Base-by-base conservation (phyloP, 78 protist species). In the Emiliania huxleyi region DNA sequence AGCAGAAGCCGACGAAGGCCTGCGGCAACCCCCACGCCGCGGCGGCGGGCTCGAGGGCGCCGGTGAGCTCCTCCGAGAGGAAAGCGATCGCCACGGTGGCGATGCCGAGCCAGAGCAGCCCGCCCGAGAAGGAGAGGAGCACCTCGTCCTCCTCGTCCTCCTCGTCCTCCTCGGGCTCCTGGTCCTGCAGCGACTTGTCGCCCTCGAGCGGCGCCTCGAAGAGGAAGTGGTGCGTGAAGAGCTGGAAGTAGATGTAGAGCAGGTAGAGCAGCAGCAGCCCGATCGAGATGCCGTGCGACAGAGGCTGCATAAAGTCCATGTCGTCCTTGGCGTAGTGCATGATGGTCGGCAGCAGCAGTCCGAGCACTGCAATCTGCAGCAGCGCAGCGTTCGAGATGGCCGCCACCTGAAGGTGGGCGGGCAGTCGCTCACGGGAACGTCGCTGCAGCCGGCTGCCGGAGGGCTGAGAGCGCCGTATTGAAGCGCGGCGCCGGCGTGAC, bases 161-260 rank as follows among this genome's bases (percentile, higher is more conserved):
- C 35, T 93, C 94, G 38, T 29, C 69, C 29, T 33, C 49, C 35
- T 6, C 40, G 40, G 37, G 85, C 11, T 45, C 45, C 22, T 18
- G 12, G 37, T 35, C 0, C 21, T n/a, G n/a, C n/a, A n/a, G n/a
- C n/a, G n/a, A n/a, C n/a, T n/a, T n/a, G n/a, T n/a, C n/a, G n/a
- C n/a, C n/a, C n/a, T 0, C 92, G 18, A 18, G n/a, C 49, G 3
- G 84, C 18, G 3, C 95, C 48, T 84, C 96, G 26, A 94, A 94
- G 38, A 81, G 12, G 33, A 33, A 2, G 22, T 52, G 33, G 75
- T 94, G 96, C 19, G 96, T 94, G 69, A 29, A 0, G 43, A 94
- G 90, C 92, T 92, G 96, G 69, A 92, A 91, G 69, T 88, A 3
- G 69, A 94, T 71, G 93, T 62, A 94, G 48, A 55, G 23, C 42